These are phyloP conservation scores for Penicillium fuscoglaucum DNA, from an alignment of 2,329 filamentous ascomycete species.

Conservation along the genomic window DNA sequence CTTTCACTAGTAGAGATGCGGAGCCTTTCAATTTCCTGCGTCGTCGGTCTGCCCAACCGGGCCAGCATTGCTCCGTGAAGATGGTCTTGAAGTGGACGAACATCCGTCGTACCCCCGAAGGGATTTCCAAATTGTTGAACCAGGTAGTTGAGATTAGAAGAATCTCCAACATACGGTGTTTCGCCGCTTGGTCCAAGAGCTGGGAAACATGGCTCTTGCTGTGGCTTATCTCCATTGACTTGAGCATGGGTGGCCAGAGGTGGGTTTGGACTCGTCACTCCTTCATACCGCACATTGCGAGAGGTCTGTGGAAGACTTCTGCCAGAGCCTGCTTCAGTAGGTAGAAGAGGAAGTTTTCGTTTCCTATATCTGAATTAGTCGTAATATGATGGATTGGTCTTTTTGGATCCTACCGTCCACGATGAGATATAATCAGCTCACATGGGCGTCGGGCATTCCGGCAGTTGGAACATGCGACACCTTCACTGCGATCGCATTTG, in stretches of 20 bases:
- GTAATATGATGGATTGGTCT: background rate
- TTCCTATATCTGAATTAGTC: constrained; percentile 1
- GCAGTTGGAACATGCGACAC: constrained; percentile 17
- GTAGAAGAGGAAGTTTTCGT: constrained; percentile 2
- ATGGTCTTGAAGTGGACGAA: constrained; percentile 17
- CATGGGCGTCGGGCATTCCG: constrained; percentile 10
- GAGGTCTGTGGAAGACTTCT: background rate
- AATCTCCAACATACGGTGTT: constrained; percentile 23
- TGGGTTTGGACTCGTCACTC: background rate
- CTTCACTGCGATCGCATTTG: constrained; percentile 18
- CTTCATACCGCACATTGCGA: background rate
- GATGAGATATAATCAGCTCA: constrained; percentile 17
- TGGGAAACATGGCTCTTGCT: constrained; percentile 14
- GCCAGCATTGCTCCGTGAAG: constrained; percentile 24
- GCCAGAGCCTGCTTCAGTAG: background rate
- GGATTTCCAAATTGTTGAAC: constrained; percentile 28
- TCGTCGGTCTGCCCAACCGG: constrained; percentile 15
- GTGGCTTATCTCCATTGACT: background rate
- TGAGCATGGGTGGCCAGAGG: background rate
- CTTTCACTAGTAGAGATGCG: background rate
- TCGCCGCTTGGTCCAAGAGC: constrained; percentile 6
- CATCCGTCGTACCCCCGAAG: constrained; percentile 15
- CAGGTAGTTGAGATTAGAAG: constrained; percentile 28
- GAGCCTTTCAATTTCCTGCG: constrained; percentile 12
- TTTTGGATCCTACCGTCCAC: constrained; percentile 16